Evolutionary conservation across 2,329 filamentous ascomycete genomes (phyloP).

Genomic region (Stromatinia cepivora): DNA sequence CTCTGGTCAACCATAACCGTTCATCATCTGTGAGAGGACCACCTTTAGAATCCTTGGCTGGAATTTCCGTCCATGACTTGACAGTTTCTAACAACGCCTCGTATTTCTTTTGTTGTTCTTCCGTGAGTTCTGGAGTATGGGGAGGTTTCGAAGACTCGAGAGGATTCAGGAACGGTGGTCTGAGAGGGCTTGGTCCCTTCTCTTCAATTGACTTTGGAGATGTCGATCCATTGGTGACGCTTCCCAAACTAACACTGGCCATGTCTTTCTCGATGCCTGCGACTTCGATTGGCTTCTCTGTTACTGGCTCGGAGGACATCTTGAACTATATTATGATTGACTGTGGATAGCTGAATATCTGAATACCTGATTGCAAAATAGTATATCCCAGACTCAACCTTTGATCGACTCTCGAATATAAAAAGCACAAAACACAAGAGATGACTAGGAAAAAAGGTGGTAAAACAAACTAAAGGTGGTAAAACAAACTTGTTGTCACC

Average conservation of each 20-base stretch:
- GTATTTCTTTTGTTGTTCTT: conserved; percentile 82
- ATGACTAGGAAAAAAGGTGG: background rate
- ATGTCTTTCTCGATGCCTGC: conserved; percentile 21
- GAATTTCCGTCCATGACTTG: conserved; percentile 69
- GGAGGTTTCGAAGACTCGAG: conserved; percentile 43
- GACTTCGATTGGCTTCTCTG: conserved; percentile 10
- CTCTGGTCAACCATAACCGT: conserved; percentile 85
- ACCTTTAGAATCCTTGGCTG: conserved; percentile 57
- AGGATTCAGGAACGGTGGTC: conserved; percentile 41
- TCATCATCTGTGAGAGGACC: conserved; percentile 75
- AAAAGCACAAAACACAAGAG: background rate
- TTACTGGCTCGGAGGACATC: conserved; percentile 18
- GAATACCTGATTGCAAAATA: background rate
- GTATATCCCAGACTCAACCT: background rate
- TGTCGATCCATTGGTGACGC: background rate
- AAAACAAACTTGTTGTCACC: conserved; percentile 5
- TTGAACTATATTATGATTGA: background rate
- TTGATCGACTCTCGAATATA: background rate
- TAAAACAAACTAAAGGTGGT: background rate
- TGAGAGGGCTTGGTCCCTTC: conserved; percentile 44
- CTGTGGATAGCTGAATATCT: background rate
- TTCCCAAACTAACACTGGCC: conserved; percentile 16
- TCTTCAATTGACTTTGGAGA: conserved; percentile 23
- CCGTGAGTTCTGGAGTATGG: conserved; percentile 59
- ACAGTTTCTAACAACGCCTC: conserved; percentile 69